Conservation (phyloP, 139 green algal species). For the Pycnococcus provasolii region DNA sequence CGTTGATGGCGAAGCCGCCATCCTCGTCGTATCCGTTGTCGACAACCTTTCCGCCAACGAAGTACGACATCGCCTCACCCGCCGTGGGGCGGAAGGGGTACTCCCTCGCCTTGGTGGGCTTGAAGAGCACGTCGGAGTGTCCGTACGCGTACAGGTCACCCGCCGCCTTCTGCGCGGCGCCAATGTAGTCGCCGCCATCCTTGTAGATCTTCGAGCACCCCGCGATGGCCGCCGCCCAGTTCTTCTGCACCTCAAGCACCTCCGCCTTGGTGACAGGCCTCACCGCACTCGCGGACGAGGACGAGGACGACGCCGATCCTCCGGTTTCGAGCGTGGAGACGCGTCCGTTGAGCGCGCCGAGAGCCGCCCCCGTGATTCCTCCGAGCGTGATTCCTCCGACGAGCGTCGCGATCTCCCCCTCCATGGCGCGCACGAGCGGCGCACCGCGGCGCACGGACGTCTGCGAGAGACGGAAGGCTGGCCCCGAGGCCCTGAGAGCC, state of each 20-base stretch:
- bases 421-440: no score
- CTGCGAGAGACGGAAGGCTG: no score
- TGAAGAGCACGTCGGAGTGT: constrained; percentile 12
- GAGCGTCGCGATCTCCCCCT: no score
- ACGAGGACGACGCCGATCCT: no score
- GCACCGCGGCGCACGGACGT: no score
- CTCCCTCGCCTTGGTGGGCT: constrained; percentile 14
- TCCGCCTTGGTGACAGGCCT: neutral
- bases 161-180: neutral
- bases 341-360: no score
- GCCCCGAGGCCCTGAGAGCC: no score
- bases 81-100: constrained; percentile 8
- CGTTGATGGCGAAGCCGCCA: constrained; percentile 15
- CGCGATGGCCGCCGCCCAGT: constrained; percentile 6
- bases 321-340: no score
- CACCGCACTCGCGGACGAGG: no score
- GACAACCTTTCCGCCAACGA: constrained; percentile 3
- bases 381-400: no score
- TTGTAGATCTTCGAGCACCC: constrained; percentile 1
- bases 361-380: no score
- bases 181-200: constrained; percentile 2
- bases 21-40: constrained; percentile 13
- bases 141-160: constrained; percentile 12
- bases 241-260: constrained; percentile 14
- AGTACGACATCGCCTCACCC: constrained; percentile 11